These are phyloP conservation scores for Microcos paniculata DNA, from an alignment of 345 rosid genomes.

Conservation along the genomic window DNA sequence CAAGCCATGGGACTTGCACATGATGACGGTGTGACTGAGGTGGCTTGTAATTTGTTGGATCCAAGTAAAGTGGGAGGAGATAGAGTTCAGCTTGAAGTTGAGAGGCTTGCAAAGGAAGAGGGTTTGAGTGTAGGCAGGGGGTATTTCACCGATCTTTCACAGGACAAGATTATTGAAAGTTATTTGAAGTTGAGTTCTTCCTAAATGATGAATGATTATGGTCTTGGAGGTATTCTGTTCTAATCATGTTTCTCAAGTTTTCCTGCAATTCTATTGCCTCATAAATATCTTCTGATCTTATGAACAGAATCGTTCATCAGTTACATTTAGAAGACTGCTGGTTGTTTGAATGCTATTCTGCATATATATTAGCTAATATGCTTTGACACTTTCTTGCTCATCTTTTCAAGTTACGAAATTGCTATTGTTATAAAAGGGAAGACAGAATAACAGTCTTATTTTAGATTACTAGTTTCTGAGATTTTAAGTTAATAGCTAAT, in stretches of 20 bases:
- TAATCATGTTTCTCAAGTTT: background rate
- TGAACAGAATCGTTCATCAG: background rate
- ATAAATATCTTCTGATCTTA: background rate
- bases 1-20: slow-evolving; percentile 93
- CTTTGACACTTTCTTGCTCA: background rate
- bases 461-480: background rate
- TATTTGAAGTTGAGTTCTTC: slow-evolving; percentile 39
- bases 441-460: background rate
- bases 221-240: background rate
- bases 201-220: slow-evolving; percentile 12
- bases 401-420: background rate
- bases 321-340: background rate
- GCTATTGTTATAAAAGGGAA: background rate
- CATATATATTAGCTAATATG: background rate
- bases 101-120: slow-evolving; percentile 57
- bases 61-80: slow-evolving; percentile 74
- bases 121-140: slow-evolving; percentile 70
- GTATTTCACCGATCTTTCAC: slow-evolving; percentile 75
- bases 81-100: slow-evolving; percentile 68
- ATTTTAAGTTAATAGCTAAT: background rate
- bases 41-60: slow-evolving; percentile 85
- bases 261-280: background rate
- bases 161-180: slow-evolving; percentile 49
- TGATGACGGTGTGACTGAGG: slow-evolving; percentile 61
- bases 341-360: background rate